Conservation (phyloP, 495 filamentous ascomycete genomes). For the Terfezia claveryi region DNA sequence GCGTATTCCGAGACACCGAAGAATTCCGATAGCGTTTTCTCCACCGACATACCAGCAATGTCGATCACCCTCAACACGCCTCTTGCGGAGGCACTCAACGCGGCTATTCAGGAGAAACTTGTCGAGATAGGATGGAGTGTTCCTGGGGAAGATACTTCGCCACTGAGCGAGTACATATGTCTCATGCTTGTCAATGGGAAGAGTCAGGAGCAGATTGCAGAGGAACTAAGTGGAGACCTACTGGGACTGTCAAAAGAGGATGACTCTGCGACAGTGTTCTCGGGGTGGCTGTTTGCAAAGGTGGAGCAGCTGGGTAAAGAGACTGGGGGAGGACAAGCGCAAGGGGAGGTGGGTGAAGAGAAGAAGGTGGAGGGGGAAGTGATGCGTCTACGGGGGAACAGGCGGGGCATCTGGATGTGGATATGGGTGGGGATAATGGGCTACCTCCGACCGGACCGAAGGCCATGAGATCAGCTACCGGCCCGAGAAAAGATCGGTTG, state of each 20-base stretch:
- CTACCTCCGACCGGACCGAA: conserved; percentile 62
- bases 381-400: conserved; percentile 15
- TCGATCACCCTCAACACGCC: conserved; percentile 28
- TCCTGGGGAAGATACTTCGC: conserved; percentile 55
- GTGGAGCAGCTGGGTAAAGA: conserved; percentile 38
- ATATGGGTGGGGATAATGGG: conserved; percentile 31
- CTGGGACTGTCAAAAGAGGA: conserved; percentile 66
- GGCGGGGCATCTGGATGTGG: conserved; percentile 31
- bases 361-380: conserved; percentile 21
- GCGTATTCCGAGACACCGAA: conserved; percentile 28
- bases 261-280: conserved; percentile 59
- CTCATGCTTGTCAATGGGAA: conserved; percentile 92
- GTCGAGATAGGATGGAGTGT: conserved; percentile 85
- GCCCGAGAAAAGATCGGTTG: conserved; percentile 42
- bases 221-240: conserved; percentile 73
- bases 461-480: conserved; percentile 53
- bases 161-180: conserved; percentile 84
- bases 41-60: background rate
- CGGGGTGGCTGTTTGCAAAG: conserved; percentile 78
- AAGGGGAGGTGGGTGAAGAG: conserved; percentile 29
- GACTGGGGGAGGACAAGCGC: background rate
- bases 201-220: conserved; percentile 66
- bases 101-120: conserved; percentile 71
- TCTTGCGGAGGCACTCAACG: conserved; percentile 57
- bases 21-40: too few relatives aligned